Evolutionary conservation across 495 filamentous ascomycete species (phyloP).

Genomic region (Opeltia flavorubescens): DNA sequence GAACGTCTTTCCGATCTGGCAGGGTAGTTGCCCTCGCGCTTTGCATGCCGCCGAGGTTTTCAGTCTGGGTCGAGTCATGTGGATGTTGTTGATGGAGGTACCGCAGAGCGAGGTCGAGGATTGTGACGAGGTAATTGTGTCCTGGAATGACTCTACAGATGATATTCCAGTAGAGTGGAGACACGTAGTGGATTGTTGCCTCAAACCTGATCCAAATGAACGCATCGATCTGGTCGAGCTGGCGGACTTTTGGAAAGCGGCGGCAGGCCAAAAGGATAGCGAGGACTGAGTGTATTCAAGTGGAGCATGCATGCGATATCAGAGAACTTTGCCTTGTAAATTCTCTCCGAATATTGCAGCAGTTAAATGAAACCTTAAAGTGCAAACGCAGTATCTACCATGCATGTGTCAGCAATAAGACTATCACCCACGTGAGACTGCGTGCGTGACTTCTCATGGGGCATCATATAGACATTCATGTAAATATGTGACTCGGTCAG

Average conservation of each 20-base stretch:
- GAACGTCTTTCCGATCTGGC: slow-evolving; percentile 12
- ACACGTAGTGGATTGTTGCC: slow-evolving; percentile 7
- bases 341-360: too few relatives aligned
- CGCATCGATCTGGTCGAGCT: slow-evolving; percentile 4
- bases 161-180: slow-evolving; percentile 11
- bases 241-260: slow-evolving; percentile 8
- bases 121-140: background rate
- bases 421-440: too few relatives aligned
- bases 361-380: too few relatives aligned
- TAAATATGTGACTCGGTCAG: too few relatives aligned
- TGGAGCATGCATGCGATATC: background rate
- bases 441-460: too few relatives aligned
- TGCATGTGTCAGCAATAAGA: too few relatives aligned
- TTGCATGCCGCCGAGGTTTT: slow-evolving; percentile 14
- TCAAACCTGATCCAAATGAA: slow-evolving; percentile 11
- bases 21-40: slow-evolving; percentile 4
- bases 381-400: too few relatives aligned
- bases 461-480: too few relatives aligned
- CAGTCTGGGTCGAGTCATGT: slow-evolving; percentile 14
- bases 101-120: slow-evolving; percentile 5
- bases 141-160: slow-evolving; percentile 3
- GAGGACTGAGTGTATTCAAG: background rate
- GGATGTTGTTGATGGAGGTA: slow-evolving; percentile 14
- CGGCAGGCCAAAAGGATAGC: background rate
- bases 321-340: background rate